Percentiles rank a stretch among this genome's conserved stretches.
Evolutionary conservation across 306 rosid genomes (phyloP).

Genomic region (Comarum palustre): DNA sequence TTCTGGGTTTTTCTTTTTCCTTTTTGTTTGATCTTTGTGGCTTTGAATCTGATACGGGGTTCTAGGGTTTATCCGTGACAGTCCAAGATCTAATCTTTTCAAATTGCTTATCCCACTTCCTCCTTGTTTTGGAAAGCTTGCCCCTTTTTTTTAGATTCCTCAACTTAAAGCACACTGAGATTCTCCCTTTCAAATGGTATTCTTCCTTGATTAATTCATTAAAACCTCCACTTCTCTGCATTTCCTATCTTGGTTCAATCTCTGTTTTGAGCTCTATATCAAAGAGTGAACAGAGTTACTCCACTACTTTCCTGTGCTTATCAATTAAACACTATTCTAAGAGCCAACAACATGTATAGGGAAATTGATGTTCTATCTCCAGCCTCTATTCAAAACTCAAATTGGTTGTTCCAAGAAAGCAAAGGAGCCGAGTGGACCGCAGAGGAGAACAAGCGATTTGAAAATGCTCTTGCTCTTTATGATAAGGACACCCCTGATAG

Average conservation of each 20-base stretch:
- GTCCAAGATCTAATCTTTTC: constrained; percentile 28
- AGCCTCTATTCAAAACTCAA: constrained; percentile 55
- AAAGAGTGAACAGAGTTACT: constrained; percentile 29
- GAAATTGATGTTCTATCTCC: constrained; percentile 66
- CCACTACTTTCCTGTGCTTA: constrained; percentile 21
- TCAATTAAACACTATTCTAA: not conserved
- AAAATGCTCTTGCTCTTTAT: constrained; percentile 71
- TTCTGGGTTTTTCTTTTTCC: constrained; percentile 26
- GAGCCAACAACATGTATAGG: constrained; percentile 43
- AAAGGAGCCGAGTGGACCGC: constrained; percentile 67
- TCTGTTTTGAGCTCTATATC: constrained; percentile 36
- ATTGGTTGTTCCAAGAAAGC: constrained; percentile 77
- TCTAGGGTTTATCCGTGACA: constrained; percentile 40
- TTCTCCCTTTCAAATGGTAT: constrained; percentile 36
- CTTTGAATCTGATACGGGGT: constrained; percentile 46
- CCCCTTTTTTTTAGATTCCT: constrained; percentile 47
- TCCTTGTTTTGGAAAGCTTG: constrained; percentile 41
- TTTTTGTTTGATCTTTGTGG: constrained; percentile 9
- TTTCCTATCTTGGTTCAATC: constrained; percentile 40
- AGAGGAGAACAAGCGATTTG: constrained; percentile 78
- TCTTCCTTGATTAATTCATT: constrained; percentile 30
- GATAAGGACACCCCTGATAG: constrained; percentile 78
- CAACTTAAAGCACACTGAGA: constrained; percentile 30
- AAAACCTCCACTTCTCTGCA: constrained; percentile 38
- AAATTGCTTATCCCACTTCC: constrained; percentile 26